A percentile compares a stretch with the other conserved stretches of the same genome.
These are phyloP conservation scores for Chlamydomonas incerta DNA, from an alignment of 139 green algal genomes.

Conservation along the genomic window DNA sequence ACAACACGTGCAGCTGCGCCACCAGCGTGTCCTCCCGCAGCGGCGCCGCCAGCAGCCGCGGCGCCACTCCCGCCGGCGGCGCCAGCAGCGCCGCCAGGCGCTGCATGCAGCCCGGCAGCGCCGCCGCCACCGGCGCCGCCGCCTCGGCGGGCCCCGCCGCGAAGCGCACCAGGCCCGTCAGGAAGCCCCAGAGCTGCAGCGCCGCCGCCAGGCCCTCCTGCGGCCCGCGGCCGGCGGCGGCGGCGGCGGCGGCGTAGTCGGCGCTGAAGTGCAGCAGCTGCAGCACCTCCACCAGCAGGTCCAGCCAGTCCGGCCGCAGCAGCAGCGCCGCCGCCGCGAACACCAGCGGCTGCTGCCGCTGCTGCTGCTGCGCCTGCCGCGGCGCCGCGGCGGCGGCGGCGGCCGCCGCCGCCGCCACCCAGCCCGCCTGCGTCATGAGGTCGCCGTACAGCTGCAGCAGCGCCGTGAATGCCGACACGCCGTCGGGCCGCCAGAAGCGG, in stretches of 20 bases:
- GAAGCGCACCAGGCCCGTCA: conserved; percentile 35
- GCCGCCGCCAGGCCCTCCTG: neutral
- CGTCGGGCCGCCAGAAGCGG: conserved; percentile 32
- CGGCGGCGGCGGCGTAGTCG: neutral
- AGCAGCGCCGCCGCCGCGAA: conserved; percentile 15
- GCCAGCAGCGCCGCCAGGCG: conserved; percentile 9
- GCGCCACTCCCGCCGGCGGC: conserved; percentile 19
- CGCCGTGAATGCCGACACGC: conserved; percentile 4
- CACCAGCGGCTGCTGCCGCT: neutral
- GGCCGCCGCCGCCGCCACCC: neutral
- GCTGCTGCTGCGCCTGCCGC: neutral
- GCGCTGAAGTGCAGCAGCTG: conserved; percentile 44
- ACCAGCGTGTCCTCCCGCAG: conserved; percentile 31
- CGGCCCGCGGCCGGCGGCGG: neutral
- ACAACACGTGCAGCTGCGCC: conserved; percentile 38
- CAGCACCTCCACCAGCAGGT: conserved; percentile 42
- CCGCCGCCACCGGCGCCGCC: neutral
- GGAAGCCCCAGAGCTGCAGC: conserved; percentile 37
- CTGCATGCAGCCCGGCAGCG: conserved; percentile 20
- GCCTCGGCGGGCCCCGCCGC: neutral
- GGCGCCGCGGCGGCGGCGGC: neutral
- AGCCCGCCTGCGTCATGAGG: neutral
- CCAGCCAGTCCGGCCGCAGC: conserved; percentile 39
- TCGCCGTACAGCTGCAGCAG: conserved; percentile 42
- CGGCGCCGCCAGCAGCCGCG: conserved; percentile 26